Percentiles rank a stretch among this genome's conserved stretches.
Conservation (phyloP, 257 asterid genomes). For the Knoxia roxburghii region DNA sequence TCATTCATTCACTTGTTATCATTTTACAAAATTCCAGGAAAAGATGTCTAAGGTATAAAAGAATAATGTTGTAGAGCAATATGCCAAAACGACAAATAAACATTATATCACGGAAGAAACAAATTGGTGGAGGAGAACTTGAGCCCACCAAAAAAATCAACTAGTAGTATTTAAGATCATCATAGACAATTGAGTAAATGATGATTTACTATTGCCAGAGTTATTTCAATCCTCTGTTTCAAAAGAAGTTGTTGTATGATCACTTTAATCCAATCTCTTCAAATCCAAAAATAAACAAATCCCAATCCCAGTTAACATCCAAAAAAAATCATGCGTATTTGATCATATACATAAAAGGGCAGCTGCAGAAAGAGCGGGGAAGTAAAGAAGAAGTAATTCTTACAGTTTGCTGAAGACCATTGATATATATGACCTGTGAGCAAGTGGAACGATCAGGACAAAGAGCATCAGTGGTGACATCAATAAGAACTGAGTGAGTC, state of each 20-base stretch:
- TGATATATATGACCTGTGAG: conserved; percentile 70
- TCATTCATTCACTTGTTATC: too few relatives aligned
- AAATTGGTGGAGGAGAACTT: background rate
- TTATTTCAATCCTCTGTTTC: too few relatives aligned
- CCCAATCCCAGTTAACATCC: too few relatives aligned
- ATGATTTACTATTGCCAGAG: background rate
- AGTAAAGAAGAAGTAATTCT: conserved; percentile 4
- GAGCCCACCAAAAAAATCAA: too few relatives aligned
- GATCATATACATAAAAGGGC: too few relatives aligned
- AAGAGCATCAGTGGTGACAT: conserved; percentile 80
- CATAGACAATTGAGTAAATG: too few relatives aligned
- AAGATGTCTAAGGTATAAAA: background rate
- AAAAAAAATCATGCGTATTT: background rate
- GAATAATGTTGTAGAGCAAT: background rate
- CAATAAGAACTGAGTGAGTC: conserved; percentile 83
- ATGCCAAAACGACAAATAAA: background rate
- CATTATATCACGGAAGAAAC: background rate
- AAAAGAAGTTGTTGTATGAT: background rate
- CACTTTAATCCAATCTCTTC: background rate
- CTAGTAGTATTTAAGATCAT: too few relatives aligned
- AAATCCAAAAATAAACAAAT: background rate
- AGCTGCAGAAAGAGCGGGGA: too few relatives aligned
- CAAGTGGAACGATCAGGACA: conserved; percentile 63
- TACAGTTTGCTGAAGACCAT: conserved; percentile 89
- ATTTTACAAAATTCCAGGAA: too few relatives aligned